Conservation (phyloP, 1,284 basidiomycete genomes). For the Ceratobasidium sp. region DNA sequence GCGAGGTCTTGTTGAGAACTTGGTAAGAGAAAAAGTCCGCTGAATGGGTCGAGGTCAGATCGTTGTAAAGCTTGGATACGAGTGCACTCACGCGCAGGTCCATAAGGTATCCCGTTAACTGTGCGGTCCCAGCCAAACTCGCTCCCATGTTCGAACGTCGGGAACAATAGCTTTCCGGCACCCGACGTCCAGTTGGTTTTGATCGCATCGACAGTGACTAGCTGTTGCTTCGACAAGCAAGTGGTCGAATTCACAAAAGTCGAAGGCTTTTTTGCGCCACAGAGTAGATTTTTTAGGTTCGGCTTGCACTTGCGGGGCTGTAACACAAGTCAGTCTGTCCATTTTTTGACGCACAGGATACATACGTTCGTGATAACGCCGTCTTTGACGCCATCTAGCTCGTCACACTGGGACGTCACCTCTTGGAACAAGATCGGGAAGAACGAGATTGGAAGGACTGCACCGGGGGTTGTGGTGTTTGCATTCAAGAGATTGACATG, state of each 20-base stretch:
- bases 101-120: background rate
- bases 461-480: conserved; percentile 4
- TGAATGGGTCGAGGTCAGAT: background rate
- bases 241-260: conserved; percentile 1
- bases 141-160: conserved; percentile 19
- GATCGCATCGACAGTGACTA: conserved; percentile 12
- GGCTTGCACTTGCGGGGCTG: conserved; percentile 27
- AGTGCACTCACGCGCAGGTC: background rate
- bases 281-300: background rate
- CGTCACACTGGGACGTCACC: conserved; percentile 17
- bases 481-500: conserved; percentile 20
- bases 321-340: background rate
- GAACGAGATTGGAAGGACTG: background rate
- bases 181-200: conserved; percentile 21
- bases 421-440: conserved; percentile 10
- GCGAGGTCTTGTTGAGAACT: conserved; percentile 22
- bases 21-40: conserved; percentile 34
- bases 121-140: conserved; percentile 14
- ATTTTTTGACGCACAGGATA: background rate
- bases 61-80: background rate
- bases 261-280: conserved; percentile 7
- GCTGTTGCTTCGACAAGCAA: conserved; percentile 12
- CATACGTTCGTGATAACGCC: conserved; percentile 19
- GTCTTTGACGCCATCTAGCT: conserved; percentile 17
- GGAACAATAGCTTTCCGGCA: conserved; percentile 8